A percentile compares a stretch with the other conserved stretches of the same genome.
Conservation (phyloP, 2,329 filamentous ascomycete genomes). For the Sporothrix pseudoabietina region DNA sequence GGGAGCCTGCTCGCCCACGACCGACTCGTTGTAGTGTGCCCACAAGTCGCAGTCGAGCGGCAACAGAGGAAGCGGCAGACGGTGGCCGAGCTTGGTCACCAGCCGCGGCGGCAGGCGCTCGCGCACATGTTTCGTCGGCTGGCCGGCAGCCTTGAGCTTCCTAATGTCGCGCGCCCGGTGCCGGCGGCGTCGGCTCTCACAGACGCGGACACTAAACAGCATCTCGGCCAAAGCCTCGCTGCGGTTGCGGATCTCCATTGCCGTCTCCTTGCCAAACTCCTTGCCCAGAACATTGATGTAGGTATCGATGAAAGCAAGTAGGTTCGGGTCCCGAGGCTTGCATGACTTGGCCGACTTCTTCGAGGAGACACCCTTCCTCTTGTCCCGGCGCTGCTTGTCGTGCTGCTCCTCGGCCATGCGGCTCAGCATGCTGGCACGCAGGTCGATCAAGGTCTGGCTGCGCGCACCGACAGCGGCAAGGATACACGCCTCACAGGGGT, state of each 20-base stretch:
- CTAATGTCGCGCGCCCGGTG: not conserved
- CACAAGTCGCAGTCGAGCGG: constrained; percentile 22
- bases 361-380: not conserved
- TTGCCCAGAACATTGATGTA: constrained; percentile 45
- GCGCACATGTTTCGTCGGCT: not conserved
- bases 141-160: not conserved
- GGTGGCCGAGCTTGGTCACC: constrained; percentile 33
- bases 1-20: not conserved
- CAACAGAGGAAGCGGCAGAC: constrained; percentile 33
- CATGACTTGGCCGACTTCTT: not conserved
- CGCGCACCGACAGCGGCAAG: constrained; percentile 53
- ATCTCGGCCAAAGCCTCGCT: constrained; percentile 20
- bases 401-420: constrained; percentile 39
- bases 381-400: constrained; percentile 4
- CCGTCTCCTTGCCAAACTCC: constrained; percentile 29
- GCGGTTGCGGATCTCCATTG: constrained; percentile 18
- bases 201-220: constrained; percentile 28
- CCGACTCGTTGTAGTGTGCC: constrained; percentile 9
- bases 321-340: not conserved
- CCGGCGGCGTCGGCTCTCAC: constrained; percentile 29
- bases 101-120: constrained; percentile 28
- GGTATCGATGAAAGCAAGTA: constrained; percentile 47
- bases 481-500: constrained; percentile 57
- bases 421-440: constrained; percentile 49
- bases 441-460: constrained; percentile 47